phyloP scores from a whole-genome alignment of 495 filamentous ascomycete species.

The Talaromyces wortmannii region DNA sequence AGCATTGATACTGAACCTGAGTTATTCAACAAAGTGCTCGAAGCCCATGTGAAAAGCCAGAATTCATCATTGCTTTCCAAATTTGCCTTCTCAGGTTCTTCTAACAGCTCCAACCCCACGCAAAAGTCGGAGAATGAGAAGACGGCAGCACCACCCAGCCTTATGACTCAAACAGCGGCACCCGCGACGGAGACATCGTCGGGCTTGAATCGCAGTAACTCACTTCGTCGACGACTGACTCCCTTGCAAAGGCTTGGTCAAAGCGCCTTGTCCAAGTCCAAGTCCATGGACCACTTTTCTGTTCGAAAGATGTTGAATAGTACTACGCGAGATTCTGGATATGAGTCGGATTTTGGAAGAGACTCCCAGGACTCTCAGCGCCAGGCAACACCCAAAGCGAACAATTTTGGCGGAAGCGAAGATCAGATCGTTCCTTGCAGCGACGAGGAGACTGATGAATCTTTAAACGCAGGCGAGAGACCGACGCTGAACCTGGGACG shows the following conservation, averaged over 20 bases:
- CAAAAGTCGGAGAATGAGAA: neutral
- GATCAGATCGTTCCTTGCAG: constrained; percentile 68
- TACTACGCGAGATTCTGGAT: neutral
- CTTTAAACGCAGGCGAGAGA: constrained; percentile 10
- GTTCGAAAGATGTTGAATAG: neutral
- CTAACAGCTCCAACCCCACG: neutral
- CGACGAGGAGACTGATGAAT: constrained; percentile 44
- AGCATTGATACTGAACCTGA: constrained; percentile 14
- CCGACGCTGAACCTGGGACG: constrained; percentile 41
- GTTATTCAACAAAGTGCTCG: constrained; percentile 23
- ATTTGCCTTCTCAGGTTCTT: constrained; percentile 16
- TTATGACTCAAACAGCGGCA: constrained; percentile 5
- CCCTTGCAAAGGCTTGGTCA: constrained; percentile 42
- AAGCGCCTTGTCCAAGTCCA: constrained; percentile 36
- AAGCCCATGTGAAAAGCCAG: constrained; percentile 29
- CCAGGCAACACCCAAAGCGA: constrained; percentile 8
- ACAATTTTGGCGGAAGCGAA: constrained; percentile 52
- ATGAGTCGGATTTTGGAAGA: constrained; percentile 3
- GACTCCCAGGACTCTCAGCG: neutral
- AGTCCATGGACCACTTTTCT: constrained; percentile 21
- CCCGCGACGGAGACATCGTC: neutral
- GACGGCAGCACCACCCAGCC: constrained; percentile 1
- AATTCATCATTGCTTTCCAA: constrained; percentile 28
- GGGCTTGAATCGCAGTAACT: constrained; percentile 5
- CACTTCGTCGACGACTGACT: constrained; percentile 27